A percentile compares a stretch with the other conserved stretches of the same genome.
Evolutionary conservation across 225 moss, liverwort and hornwort species (phyloP).

Genomic region (Antitrichia curtipendula): DNA sequence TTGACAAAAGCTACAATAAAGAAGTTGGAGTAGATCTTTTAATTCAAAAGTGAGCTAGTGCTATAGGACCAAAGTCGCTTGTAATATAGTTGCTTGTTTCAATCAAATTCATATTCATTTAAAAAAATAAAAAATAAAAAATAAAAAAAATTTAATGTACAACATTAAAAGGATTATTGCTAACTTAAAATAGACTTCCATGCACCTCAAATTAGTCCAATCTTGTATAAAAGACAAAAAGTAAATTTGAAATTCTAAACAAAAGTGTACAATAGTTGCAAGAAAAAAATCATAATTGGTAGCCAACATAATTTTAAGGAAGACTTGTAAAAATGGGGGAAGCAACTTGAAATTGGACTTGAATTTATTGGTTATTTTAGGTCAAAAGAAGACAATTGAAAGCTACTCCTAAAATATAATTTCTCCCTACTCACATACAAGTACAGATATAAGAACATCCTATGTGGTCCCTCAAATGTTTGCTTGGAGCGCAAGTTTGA

Average conservation of each 20-base stretch:
- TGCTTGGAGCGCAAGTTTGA: rapidly evolving
- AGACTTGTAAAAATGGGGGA: rapidly evolving
- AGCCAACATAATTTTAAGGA: rapidly evolving
- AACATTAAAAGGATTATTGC: background rate
- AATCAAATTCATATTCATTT: no score
- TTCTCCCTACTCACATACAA: background rate
- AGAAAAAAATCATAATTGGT: background rate
- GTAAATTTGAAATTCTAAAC: background rate
- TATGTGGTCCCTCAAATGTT: background rate
- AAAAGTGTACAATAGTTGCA: rapidly evolving
- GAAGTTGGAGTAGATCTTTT: background rate
- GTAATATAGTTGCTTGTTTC: background rate
- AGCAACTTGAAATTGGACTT: rapidly evolving
- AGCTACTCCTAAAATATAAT: background rate
- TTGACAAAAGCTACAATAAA: background rate
- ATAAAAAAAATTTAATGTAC: background rate
- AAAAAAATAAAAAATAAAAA: no score
- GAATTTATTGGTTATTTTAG: background rate
- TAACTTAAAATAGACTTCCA: background rate
- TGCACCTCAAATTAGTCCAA: background rate
- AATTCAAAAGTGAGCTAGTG: background rate
- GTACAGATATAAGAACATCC: background rate
- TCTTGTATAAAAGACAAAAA: background rate
- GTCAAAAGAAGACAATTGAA: background rate
- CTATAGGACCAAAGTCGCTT: rapidly evolving